Conservation (phyloP, 179 eudicot species). For the Nepenthes alata region DNA sequence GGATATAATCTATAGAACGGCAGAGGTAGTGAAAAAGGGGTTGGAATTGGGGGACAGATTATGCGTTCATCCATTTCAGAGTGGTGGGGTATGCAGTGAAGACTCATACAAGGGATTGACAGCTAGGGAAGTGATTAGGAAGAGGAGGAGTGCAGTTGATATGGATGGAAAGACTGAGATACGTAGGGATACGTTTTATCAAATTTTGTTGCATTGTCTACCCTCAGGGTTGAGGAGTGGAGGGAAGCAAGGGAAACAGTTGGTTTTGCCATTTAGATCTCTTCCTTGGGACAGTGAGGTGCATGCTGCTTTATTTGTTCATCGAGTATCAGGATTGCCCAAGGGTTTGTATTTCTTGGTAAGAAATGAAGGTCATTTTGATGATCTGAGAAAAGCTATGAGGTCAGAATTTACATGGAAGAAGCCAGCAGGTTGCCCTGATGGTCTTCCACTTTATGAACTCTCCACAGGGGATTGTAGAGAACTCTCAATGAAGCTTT, state of each 20-base stretch:
- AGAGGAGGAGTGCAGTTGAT: conserved; percentile 87
- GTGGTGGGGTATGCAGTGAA: conserved; percentile 47
- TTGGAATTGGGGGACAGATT: conserved; percentile 21
- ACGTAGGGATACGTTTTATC: conserved; percentile 57
- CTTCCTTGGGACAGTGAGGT: conserved; percentile 81
- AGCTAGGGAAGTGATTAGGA: conserved; percentile 62
- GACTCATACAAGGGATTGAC: conserved; percentile 46
- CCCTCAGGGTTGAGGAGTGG: conserved; percentile 50
- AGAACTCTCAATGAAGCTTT: conserved; percentile 54
- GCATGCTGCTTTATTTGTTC: conserved; percentile 81
- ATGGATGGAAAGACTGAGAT: conserved; percentile 70
- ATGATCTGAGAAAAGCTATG: conserved; percentile 47
- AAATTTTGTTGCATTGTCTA: conserved; percentile 76
- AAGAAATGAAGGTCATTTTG: conserved; percentile 70
- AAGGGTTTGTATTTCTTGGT: conserved; percentile 85
- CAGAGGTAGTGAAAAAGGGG: conserved; percentile 71
- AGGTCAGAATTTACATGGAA: conserved; percentile 65
- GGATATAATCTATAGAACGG: conserved; percentile 79
- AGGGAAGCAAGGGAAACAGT: conserved; percentile 51
- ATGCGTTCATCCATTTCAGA: conserved; percentile 33
- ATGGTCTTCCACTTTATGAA: conserved; percentile 62
- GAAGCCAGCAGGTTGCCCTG: conserved; percentile 86
- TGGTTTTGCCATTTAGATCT: conserved; percentile 79
- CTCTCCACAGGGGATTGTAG: conserved; percentile 50
- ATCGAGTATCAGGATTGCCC: conserved; percentile 64